Base-by-base conservation (phyloP, 2,329 filamentous ascomycete genomes). In the Alternaria consortialis region DNA sequence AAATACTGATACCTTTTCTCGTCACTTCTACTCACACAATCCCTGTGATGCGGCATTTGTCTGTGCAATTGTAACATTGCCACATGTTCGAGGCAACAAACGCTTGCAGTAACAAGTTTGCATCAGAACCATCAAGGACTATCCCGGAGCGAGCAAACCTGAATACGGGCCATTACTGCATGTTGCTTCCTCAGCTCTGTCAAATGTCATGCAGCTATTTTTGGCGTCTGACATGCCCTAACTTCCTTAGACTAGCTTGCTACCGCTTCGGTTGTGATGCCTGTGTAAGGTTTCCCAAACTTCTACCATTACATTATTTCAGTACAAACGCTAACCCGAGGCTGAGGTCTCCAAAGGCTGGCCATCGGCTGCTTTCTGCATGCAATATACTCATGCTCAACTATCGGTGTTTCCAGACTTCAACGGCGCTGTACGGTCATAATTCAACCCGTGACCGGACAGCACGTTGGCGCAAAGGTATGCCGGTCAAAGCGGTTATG, bases 161-260 rank as follows among this genome's bases (percentile, higher is more conserved):
- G 32, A 15, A 50, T 37, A 37, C 47, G 13, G 31, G 20, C 20
- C 40, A 40, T 11, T 44, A 12, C 9, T 32, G 52, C 53, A 29
- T 37, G 42, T 34, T 52, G 58, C 36, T 55, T 57, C 43, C 57
- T 58, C 60, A 60, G 53, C 63, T 62, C 60, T 23, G 50, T 32
- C 43, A 58, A 27, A 48, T 42, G 42, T 44, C 32, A 34, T 31
- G 15, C n/a, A 56, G 48, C 67, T 67, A 69, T 68, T 68, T 62
- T 62, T 66, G 47, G 65, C 17, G 23, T 31, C 62, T 67, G 58
- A 67, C 62, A 48, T 44, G 51, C 48, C 57, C 20, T 29, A 46
- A 56, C 32, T 20, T 13, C 17, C 8, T 53, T 59, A 42, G 50
- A 37, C 48, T 48, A 44, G 43, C 39, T 27, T 20, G 23, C 15